Percentiles rank a stretch among this genome's conserved stretches.
Conservation (phyloP, 257 asterid species). For the Avicennia marina region DNA sequence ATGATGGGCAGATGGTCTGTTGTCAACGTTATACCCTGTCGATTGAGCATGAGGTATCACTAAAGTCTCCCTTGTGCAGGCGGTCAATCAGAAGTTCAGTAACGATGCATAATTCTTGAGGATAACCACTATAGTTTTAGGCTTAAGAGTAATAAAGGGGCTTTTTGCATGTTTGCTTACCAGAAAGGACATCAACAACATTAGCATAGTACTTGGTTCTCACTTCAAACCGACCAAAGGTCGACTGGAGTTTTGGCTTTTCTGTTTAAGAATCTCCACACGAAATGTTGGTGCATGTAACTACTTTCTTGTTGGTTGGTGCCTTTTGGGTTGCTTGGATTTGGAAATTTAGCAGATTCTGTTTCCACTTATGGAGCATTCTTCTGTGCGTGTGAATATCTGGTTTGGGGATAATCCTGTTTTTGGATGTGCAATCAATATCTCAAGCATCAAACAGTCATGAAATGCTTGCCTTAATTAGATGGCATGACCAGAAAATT, state of each 20-base stretch:
- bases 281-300: constrained; percentile 1
- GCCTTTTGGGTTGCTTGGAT: neutral
- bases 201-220: neutral
- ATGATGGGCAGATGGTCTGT: constrained; percentile 80
- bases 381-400: neutral
- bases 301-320: neutral
- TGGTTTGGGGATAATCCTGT: neutral
- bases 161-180: neutral
- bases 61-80: constrained; percentile 82
- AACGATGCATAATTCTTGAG: constrained; percentile 68
- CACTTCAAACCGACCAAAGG: neutral
- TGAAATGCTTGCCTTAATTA: neutral
- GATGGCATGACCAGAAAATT: neutral
- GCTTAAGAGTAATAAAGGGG: neutral
- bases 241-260: neutral
- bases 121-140: neutral
- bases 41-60: constrained; percentile 56
- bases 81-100: constrained; percentile 56
- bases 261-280: neutral
- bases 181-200: neutral
- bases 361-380: neutral
- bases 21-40: constrained; percentile 73
- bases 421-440: neutral
- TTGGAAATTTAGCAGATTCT: neutral
- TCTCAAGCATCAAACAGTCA: neutral